Conservation (phyloP, 306 rosid species). For the Senna siamea region DNA sequence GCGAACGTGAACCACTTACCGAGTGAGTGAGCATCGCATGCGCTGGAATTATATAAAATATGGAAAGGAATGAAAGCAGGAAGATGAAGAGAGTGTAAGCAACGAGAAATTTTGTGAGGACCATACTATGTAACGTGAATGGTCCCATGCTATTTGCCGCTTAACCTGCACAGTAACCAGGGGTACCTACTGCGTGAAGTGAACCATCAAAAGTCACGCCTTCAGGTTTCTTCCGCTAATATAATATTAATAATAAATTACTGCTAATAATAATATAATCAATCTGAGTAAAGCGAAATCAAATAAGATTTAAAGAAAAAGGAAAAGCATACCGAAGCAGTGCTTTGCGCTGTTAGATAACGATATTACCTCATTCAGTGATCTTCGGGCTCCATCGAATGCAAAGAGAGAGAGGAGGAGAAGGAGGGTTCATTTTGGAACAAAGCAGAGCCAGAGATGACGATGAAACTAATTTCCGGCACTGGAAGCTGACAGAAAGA, state of each 20-base stretch:
- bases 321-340: not conserved
- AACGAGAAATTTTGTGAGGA: constrained; percentile 41
- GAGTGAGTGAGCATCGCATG: constrained; percentile 45
- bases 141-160: constrained; percentile 56
- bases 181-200: constrained; percentile 31
- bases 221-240: constrained; percentile 29
- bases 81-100: constrained; percentile 21
- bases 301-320: not conserved
- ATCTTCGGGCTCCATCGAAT: not conserved
- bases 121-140: constrained; percentile 54
- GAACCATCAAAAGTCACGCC: constrained; percentile 61
- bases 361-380: constrained; percentile 9
- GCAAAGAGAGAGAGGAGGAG: not conserved
- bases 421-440: constrained; percentile 6
- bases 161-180: constrained; percentile 57
- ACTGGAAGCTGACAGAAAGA: constrained; percentile 74
- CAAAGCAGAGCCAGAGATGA: constrained; percentile 26
- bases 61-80: not conserved
- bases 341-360: constrained; percentile 20
- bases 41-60: constrained; percentile 37
- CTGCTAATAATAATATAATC: not conserved
- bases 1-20: constrained; percentile 38
- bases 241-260: constrained; percentile 2
- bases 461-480: constrained; percentile 30
- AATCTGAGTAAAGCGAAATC: not conserved